Evolutionary conservation across 1,284 basidiomycete genomes (phyloP), one percentile per base, ranked within the genome.

Genomic region (Wallemia hederae): DNA sequence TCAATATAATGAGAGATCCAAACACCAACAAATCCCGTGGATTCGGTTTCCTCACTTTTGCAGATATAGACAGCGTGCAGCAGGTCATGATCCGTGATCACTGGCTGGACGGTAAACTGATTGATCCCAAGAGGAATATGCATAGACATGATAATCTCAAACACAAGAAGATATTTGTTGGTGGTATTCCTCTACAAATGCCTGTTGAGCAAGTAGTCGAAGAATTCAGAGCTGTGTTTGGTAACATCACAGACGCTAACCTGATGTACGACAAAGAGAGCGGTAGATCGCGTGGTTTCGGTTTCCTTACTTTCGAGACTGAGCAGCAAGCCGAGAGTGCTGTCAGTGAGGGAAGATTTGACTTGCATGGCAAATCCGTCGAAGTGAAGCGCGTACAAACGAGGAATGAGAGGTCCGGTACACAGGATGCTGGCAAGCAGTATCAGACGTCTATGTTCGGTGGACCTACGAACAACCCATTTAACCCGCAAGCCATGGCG

Each of bases 201-300:
- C 97, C 91, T 5, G 87, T 85, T 24, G 89, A 94, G 66, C 85
- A 83, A 5, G 88, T 98, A 81, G 81, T 85, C 64, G 78, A 82
- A 62, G 94, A 85, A 73, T 92, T 97, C 71, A 15, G n/a, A 5
- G 80, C 81, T 55, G 85, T 91, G 68, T 78, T 74, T 67, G 94
- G 92, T 62, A 82, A 81, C 65, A 88, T 99, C 63, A 83, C 91
- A 67, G 92, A 98, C 70, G 89, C 91, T 59, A 97, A 90, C 0
- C 88, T 98, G 67, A 98, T 99, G 94, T 79, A 96, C 67, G 94
- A 99, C 72, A 83, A 90, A 60, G 89, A 97, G 70, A 96, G 89
- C 19, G 85, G 86, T 29, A 75, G 91, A 59, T 90, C 86, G 72
- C 92, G 98, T 70, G 94, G 94, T 2, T 99, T 97, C 66, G 94